Percentiles rank a stretch among this genome's conserved stretches.
phyloP scores from a whole-genome alignment of 164 flowering plant genomes.

The Piper longum region DNA sequence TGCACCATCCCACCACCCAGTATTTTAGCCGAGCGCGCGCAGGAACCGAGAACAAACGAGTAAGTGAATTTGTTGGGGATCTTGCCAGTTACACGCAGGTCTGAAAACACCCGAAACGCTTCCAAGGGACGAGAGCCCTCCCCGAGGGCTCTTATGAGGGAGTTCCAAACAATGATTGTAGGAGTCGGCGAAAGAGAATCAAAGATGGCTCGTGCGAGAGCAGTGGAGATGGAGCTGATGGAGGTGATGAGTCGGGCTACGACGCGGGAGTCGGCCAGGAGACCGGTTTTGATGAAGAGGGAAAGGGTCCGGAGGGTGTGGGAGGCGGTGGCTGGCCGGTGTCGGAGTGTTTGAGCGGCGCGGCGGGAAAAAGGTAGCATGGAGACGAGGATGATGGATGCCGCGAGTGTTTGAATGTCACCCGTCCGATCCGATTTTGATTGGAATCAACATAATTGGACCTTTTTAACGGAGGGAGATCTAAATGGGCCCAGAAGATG shows the following conservation, averaged over 20 bases:
- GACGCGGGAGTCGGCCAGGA: not conserved
- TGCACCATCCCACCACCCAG: slow-evolving; percentile 27
- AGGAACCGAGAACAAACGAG: slow-evolving; percentile 38
- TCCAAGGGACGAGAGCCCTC: slow-evolving; percentile 22
- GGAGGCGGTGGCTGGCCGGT: not conserved
- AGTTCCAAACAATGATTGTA: slow-evolving; percentile 32
- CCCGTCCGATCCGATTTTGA: not conserved
- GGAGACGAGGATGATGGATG: not conserved
- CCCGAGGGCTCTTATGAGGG: slow-evolving; percentile 27
- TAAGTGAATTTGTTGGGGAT: slow-evolving; percentile 35
- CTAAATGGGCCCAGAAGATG: no score
- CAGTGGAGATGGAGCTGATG: not conserved
- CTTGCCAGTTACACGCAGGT: slow-evolving; percentile 15
- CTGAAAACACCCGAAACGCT: slow-evolving; percentile 20
- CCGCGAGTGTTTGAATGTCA: no score
- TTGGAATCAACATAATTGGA: not conserved
- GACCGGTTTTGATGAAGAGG: not conserved
- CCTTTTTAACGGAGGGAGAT: no score
- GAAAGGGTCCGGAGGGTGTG: not conserved
- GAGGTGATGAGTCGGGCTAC: not conserved
- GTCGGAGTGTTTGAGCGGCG: not conserved
- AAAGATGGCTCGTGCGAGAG: not conserved
- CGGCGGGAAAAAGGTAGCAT: not conserved
- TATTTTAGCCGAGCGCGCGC: slow-evolving; percentile 23
- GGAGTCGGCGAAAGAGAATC: not conserved